These are phyloP conservation scores for Rhynchospora breviuscula DNA, from an alignment of 176 grass and related monocot species.

Conservation along the genomic window DNA sequence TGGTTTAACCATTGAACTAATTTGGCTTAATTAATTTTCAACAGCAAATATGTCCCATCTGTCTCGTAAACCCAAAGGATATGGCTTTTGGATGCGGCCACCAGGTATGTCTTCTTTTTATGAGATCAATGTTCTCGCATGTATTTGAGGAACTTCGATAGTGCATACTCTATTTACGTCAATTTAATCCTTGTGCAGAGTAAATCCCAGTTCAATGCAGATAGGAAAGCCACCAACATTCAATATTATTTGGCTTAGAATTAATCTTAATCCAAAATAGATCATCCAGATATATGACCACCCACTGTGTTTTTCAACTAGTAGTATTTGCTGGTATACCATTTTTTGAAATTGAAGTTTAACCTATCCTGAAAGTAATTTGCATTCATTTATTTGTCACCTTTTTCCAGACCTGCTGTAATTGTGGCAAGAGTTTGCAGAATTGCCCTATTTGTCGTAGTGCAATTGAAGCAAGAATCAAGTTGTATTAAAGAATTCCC, in stretches of 20 bases:
- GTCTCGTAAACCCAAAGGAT: neutral
- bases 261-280: no score
- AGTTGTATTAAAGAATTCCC: neutral
- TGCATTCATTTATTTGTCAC: neutral
- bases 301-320: neutral
- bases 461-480: neutral
- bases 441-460: neutral
- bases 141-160: no score
- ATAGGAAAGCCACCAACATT: no score
- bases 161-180: no score
- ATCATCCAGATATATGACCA: neutral
- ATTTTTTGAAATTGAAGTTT: neutral
- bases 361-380: neutral
- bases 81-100: conserved; percentile 10
- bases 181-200: no score
- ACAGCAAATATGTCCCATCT: neutral
- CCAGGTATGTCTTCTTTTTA: neutral
- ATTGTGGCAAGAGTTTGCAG: neutral
- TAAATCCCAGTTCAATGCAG: no score
- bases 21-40: neutral
- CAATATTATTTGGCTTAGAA: no score
- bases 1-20: no score
- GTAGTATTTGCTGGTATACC: neutral
- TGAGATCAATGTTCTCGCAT: no score
- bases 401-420: neutral